phyloP scores from a whole-genome alignment of 2,329 filamentous ascomycete genomes.

The Neoarthrinium moseri region DNA sequence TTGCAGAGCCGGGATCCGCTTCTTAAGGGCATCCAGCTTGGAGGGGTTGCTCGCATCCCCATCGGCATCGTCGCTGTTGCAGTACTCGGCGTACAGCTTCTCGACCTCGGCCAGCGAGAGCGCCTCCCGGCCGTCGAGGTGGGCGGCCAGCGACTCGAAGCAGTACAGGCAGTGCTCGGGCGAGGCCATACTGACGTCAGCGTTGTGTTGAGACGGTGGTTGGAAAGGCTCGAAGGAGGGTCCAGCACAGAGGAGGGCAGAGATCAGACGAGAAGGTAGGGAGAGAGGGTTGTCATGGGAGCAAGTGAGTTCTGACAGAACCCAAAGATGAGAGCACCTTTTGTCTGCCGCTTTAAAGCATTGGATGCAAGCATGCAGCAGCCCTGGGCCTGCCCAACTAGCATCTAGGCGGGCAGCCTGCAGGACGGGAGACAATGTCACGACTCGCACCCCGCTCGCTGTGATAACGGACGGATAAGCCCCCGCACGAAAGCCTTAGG shows the following conservation, averaged over 20 bases:
- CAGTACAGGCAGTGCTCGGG: constrained; percentile 86
- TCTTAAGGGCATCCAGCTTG: constrained; percentile 26
- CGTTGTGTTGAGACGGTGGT: background rate
- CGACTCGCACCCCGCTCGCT: no score
- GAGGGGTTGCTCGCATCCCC: constrained; percentile 13
- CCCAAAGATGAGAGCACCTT: no score
- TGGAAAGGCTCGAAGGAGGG: background rate
- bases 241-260: background rate
- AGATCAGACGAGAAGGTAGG: no score
- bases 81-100: constrained; percentile 55
- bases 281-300: no score
- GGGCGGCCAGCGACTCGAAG: constrained; percentile 81
- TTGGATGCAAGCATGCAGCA: no score
- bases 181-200: constrained; percentile 70
- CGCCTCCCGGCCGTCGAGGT: constrained; percentile 68
- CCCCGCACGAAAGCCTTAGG: no score
- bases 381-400: no score
- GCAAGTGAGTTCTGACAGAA: no score
- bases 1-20: constrained; percentile 26
- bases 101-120: constrained; percentile 69
- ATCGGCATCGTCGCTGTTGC: constrained; percentile 24
- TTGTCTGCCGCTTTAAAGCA: no score
- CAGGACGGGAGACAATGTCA: no score
- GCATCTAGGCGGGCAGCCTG: no score
- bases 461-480: no score